Percentiles rank a stretch among this genome's conserved stretches.
phyloP scores from a whole-genome alignment of 345 rosid species.

The Populus tremula region DNA sequence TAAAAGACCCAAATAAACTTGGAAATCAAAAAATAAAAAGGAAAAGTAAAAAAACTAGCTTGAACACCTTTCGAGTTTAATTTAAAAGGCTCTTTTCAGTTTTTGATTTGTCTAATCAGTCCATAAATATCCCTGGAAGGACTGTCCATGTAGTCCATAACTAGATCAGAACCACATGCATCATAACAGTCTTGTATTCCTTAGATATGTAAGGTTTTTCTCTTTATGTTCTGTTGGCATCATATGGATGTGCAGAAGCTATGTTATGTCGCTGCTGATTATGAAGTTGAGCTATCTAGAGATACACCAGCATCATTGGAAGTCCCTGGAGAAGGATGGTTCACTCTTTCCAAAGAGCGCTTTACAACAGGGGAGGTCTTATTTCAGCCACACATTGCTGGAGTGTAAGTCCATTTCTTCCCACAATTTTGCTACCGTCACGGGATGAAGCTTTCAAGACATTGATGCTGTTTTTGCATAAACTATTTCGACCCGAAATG shows the following conservation, averaged over 20 bases:
- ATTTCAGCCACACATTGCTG: constrained; percentile 81
- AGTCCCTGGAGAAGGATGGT: constrained; percentile 66
- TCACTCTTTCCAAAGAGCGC: constrained; percentile 78
- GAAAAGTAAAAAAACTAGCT: too few relatives aligned
- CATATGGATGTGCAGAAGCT: constrained; percentile 50
- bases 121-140: too few relatives aligned
- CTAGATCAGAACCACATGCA: too few relatives aligned
- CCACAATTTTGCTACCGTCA: not conserved
- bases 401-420: constrained; percentile 59
- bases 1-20: too few relatives aligned
- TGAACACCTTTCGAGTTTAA: too few relatives aligned
- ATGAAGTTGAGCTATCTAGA: constrained; percentile 57
- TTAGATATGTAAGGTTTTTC: too few relatives aligned
- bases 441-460: not conserved
- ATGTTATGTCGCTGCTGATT: constrained; percentile 87
- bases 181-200: too few relatives aligned
- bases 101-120: too few relatives aligned
- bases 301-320: constrained; percentile 62
- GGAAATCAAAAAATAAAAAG: too few relatives aligned
- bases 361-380: constrained; percentile 89
- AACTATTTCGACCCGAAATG: too few relatives aligned
- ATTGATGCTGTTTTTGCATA: not conserved
- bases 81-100: too few relatives aligned
- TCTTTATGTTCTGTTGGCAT: constrained; percentile 17
- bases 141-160: too few relatives aligned